Percentiles rank a stretch among this genome's conserved stretches.
phyloP scores from a whole-genome alignment of 306 rosid species.

The Prinsepia uniflora region DNA sequence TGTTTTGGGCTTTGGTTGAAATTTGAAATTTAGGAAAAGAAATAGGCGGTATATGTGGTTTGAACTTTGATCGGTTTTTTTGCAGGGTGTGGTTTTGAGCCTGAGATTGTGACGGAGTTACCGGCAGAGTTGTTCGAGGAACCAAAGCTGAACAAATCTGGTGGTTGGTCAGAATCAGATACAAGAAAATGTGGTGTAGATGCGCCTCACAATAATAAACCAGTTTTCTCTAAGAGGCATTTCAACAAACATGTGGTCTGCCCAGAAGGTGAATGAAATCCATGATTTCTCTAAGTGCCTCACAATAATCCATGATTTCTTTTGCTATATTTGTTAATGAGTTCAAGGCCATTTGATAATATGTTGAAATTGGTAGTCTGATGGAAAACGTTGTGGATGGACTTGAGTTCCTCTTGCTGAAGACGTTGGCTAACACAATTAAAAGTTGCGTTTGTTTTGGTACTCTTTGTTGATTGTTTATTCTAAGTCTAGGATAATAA shows the following conservation, averaged over 20 bases:
- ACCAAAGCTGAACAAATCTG: slow-evolving; percentile 31
- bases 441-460: not conserved
- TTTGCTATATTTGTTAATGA: too few species aligned
- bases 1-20: slow-evolving; percentile 10
- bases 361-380: not conserved
- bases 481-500: not conserved
- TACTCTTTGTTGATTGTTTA: not conserved
- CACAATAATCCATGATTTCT: not conserved
- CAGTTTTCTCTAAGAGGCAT: slow-evolving; percentile 32
- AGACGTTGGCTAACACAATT: not conserved
- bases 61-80: not conserved
- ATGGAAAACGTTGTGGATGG: too few species aligned
- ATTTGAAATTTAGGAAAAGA: not conserved
- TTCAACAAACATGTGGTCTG: slow-evolving; percentile 7
- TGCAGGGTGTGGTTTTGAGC: slow-evolving; percentile 42
- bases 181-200: slow-evolving; percentile 12
- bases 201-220: slow-evolving; percentile 20
- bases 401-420: too few species aligned
- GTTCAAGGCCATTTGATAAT: not conserved
- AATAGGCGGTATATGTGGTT: too few species aligned
- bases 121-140: slow-evolving; percentile 42
- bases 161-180: slow-evolving; percentile 1
- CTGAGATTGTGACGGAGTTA: slow-evolving; percentile 57
- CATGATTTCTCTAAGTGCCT: not conserved
- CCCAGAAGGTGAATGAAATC: slow-evolving; percentile 32